Percentiles rank a stretch among this genome's conserved stretches.
These are phyloP conservation scores for Colletotrichum gloeosporioides DNA, from an alignment of 2,329 filamentous ascomycete species.

Conservation along the genomic window DNA sequence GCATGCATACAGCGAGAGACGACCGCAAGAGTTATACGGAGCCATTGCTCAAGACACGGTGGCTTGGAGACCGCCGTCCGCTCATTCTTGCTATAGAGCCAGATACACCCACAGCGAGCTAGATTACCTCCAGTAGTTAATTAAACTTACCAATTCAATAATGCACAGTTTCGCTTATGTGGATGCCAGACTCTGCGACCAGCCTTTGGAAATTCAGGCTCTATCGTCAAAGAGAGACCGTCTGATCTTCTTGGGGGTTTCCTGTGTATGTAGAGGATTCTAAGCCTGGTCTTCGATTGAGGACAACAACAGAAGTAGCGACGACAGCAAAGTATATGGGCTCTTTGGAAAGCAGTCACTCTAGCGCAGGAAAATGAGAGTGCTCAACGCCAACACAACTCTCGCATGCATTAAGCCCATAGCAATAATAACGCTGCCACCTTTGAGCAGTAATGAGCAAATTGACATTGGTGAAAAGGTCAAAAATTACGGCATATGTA, in stretches of 20 bases:
- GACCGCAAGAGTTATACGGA: constrained; percentile 1
- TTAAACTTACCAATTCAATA: constrained; percentile 5
- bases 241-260: background rate
- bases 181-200: background rate
- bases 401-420: too few species aligned
- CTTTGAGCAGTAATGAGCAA: too few species aligned
- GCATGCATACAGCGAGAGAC: constrained; percentile 12
- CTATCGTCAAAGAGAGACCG: background rate
- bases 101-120: background rate
- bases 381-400: too few species aligned
- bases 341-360: too few species aligned
- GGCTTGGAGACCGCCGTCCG: background rate
- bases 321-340: too few species aligned
- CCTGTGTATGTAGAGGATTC: too few species aligned
- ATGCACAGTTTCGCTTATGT: background rate
- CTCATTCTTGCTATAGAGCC: constrained; percentile 20
- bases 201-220: background rate
- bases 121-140: constrained; percentile 15
- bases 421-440: too few species aligned
- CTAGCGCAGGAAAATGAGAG: too few species aligned
- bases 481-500: background rate
- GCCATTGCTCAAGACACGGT: background rate
- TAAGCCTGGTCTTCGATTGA: too few species aligned
- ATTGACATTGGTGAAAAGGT: background rate
- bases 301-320: too few species aligned